A percentile compares a stretch with the other conserved stretches of the same genome.
These are phyloP conservation scores for Kuraishia floccosa DNA, from an alignment of 805 yeast genomes.

Conservation along the genomic window DNA sequence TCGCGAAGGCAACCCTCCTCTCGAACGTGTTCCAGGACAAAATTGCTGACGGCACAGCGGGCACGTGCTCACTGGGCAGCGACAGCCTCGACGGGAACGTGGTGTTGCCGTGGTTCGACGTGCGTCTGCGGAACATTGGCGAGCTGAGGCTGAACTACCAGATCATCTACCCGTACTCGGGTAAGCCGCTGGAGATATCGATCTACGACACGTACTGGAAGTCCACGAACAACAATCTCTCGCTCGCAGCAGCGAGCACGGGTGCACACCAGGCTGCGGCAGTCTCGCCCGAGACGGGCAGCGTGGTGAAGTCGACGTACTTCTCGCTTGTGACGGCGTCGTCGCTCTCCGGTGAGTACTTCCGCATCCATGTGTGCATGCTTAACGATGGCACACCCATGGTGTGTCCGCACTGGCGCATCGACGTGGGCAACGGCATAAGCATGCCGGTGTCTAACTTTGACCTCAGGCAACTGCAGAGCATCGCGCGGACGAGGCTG, in stretches of 20 bases:
- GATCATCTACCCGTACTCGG: conserved; percentile 81
- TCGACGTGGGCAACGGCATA: conserved; percentile 34
- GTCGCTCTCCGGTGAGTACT: conserved; percentile 74
- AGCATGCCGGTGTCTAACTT: conserved; percentile 53
- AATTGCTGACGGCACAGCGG: too few species aligned
- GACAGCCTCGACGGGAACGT: conserved; percentile 21
- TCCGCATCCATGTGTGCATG: conserved; percentile 55
- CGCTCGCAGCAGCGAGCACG: conserved; percentile 8
- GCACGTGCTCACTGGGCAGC: too few species aligned
- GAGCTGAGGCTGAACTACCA: conserved; percentile 67
- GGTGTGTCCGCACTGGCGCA: conserved; percentile 58
- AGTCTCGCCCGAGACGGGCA: conserved; percentile 8
- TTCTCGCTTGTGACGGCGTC: conserved; percentile 85
- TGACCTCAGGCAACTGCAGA: conserved; percentile 27
- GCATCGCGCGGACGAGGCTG: conserved; percentile 15
- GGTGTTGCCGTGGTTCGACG: conserved; percentile 69
- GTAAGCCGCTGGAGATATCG: conserved; percentile 74
- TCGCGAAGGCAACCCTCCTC: conserved; percentile 81
- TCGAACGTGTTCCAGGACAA: conserved; percentile 33
- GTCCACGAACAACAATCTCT: conserved; percentile 48
- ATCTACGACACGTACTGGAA: conserved; percentile 97
- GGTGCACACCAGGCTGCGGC: too few species aligned
- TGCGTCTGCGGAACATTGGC: conserved; percentile 74
- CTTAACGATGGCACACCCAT: conserved; percentile 81
- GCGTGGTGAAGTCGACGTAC: conserved; percentile 13